Evolutionary conservation across 2,329 filamentous ascomycete species (phyloP).

Genomic region (Penicillium sumatraense): DNA sequence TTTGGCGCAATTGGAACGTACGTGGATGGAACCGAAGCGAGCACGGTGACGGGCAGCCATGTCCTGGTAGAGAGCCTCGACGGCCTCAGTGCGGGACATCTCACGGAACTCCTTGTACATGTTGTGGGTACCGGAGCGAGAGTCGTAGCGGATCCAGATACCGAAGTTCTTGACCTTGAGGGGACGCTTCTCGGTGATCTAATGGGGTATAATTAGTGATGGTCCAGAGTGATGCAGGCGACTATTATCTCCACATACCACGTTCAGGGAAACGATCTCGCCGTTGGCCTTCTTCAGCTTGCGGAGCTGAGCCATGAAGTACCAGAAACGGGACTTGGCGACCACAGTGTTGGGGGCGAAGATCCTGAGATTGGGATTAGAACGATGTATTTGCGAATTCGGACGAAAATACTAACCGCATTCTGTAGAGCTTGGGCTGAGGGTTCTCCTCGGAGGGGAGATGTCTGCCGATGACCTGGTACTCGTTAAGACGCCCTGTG

Average conservation of each 20-base stretch:
- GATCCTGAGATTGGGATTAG: conserved; percentile 81
- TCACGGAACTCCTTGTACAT: conserved; percentile 99
- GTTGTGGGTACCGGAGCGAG: conserved; percentile 99
- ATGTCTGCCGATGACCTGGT: conserved; percentile 99
- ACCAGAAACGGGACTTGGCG: conserved; percentile 99
- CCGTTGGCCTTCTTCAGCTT: conserved; percentile 99
- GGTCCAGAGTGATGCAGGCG: background rate
- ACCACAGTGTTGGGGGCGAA: conserved; percentile 98
- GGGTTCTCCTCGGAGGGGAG: conserved; percentile 97
- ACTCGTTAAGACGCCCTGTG: conserved; percentile 98
- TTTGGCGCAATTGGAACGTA: conserved; percentile 59
- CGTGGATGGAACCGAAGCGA: conserved; percentile 97
- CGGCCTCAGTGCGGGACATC: conserved; percentile 93
- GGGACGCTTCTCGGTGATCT: conserved; percentile 99
- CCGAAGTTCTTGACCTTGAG: conserved; percentile 99
- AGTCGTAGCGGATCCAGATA: conserved; percentile 99
- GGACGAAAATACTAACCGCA: background rate
- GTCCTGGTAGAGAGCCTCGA: conserved; percentile 97
- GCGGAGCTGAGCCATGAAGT: conserved; percentile 98
- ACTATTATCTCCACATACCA: conserved; percentile 64
- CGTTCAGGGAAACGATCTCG: conserved; percentile 97
- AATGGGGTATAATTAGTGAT: conserved; percentile 22
- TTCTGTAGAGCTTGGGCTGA: conserved; percentile 98
- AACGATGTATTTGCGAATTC: too few relatives aligned
- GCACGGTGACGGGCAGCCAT: conserved; percentile 99